Evolutionary conservation across 352 stramenopile genomes (phyloP).

Genomic region (Phytopythium litorale): DNA sequence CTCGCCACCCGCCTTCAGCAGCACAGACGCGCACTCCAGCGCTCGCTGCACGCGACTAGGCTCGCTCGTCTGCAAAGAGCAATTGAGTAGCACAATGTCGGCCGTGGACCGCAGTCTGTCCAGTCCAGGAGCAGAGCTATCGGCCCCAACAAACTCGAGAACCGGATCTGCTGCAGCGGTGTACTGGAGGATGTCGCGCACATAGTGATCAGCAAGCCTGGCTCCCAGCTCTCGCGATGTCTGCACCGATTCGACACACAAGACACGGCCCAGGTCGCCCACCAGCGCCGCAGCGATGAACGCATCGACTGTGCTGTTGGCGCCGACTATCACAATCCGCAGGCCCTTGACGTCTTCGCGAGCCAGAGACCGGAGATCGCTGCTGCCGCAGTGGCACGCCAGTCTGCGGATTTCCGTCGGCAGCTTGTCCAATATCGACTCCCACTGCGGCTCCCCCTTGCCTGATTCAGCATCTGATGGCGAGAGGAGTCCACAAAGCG

Average conservation of each 20-base stretch:
- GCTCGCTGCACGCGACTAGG: constrained; percentile 22
- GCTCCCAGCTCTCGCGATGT: constrained; percentile 14
- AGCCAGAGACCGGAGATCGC: constrained; percentile 10
- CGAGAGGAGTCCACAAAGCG: neutral
- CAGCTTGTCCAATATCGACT: constrained; percentile 11
- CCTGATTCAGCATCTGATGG: too few relatives aligned
- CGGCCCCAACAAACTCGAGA: constrained; percentile 24
- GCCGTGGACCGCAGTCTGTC: constrained; percentile 10
- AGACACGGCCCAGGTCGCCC: constrained; percentile 31
- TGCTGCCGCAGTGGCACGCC: constrained; percentile 18
- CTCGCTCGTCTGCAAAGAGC: constrained; percentile 34
- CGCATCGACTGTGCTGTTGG: constrained; percentile 38
- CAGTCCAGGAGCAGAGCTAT: constrained; percentile 9
- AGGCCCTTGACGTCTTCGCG: constrained; percentile 27
- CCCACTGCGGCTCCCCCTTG: neutral
- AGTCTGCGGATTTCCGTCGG: constrained; percentile 21
- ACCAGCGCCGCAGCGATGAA: constrained; percentile 39
- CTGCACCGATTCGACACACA: constrained; percentile 34
- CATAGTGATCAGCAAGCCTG: constrained; percentile 14
- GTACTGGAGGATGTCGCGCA: constrained; percentile 22
- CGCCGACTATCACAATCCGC: constrained; percentile 35
- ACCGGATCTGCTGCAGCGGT: constrained; percentile 14
- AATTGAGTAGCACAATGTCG: constrained; percentile 45
- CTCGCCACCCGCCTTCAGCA: constrained; percentile 50
- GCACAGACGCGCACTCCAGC: constrained; percentile 23